Evolutionary conservation across 495 filamentous ascomycete genomes (phyloP).

Genomic region (Podospora conica): DNA sequence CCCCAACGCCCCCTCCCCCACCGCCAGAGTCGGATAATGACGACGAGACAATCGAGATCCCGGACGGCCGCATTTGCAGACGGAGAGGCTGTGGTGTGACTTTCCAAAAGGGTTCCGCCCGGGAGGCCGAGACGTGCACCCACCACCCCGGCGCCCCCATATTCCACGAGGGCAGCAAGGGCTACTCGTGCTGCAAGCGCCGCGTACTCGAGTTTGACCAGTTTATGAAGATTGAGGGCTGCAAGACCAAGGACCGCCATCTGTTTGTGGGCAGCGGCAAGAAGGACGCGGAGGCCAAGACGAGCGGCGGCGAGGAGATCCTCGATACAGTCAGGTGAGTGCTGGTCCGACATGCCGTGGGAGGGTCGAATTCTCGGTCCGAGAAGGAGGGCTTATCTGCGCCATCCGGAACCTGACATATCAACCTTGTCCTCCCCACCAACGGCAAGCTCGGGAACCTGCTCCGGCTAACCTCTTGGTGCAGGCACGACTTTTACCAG

Average conservation of each 20-base stretch:
- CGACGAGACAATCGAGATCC: constrained; percentile 64
- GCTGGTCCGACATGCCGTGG: background rate
- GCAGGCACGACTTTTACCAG: constrained; percentile 90
- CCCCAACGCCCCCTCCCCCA: constrained; percentile 56
- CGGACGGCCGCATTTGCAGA: constrained; percentile 67
- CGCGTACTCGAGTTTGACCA: constrained; percentile 95
- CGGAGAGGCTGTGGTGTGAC: constrained; percentile 62
- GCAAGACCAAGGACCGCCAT: constrained; percentile 73
- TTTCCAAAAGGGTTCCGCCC: constrained; percentile 53
- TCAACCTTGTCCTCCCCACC: background rate
- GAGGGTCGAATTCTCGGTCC: background rate
- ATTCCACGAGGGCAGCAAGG: constrained; percentile 97
- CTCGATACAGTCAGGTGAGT: constrained; percentile 64
- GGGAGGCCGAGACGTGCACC: constrained; percentile 73
- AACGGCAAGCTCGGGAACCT: background rate
- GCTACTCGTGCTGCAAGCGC: constrained; percentile 93
- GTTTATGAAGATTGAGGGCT: constrained; percentile 92
- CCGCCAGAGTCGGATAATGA: constrained; percentile 81
- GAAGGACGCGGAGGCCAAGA: constrained; percentile 44
- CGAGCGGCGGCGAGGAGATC: constrained; percentile 48
- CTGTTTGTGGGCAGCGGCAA: constrained; percentile 80
- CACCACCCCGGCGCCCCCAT: constrained; percentile 82
- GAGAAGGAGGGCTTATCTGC: constrained; percentile 10
- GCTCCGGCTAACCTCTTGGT: background rate
- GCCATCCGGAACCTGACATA: background rate